These are phyloP conservation scores for Onygena corvina DNA, from an alignment of 2,329 filamentous ascomycete species.

Conservation along the genomic window DNA sequence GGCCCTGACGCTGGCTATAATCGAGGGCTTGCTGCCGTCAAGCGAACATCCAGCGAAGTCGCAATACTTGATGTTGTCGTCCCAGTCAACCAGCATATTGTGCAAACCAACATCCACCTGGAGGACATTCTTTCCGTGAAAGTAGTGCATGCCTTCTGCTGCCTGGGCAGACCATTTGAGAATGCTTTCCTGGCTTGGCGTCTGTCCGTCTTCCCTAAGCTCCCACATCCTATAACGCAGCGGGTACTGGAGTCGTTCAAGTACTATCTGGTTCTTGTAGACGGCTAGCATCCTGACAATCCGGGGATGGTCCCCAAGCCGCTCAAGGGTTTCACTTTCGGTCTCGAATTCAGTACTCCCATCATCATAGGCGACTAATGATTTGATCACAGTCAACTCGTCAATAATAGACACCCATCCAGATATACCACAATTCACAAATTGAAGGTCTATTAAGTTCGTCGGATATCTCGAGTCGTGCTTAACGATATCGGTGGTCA, in stretches of 20 bases:
- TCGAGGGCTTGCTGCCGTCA: slow-evolving; percentile 13
- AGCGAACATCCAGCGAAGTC: slow-evolving; percentile 19
- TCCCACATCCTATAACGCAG: slow-evolving; percentile 10
- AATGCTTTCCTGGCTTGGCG: neutral
- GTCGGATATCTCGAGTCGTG: neutral
- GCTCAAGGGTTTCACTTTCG: slow-evolving; percentile 8
- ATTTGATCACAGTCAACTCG: slow-evolving; percentile 9
- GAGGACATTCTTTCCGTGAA: slow-evolving; percentile 14
- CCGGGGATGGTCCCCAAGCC: slow-evolving; percentile 5
- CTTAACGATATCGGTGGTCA: neutral
- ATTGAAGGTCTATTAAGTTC: neutral
- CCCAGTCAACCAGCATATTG: slow-evolving; percentile 16
- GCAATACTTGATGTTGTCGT: slow-evolving; percentile 14
- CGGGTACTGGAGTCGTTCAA: slow-evolving; percentile 9
- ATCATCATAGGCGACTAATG: neutral
- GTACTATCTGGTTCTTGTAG: slow-evolving; percentile 7
- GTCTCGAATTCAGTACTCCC: neutral
- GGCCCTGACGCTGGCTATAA: neutral
- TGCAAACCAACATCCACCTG: slow-evolving; percentile 16
- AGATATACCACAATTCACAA: slow-evolving; percentile 7
- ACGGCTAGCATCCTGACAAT: slow-evolving; percentile 9
- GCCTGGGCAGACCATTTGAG: slow-evolving; percentile 15
- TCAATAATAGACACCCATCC: neutral
- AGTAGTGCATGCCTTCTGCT: slow-evolving; percentile 13
- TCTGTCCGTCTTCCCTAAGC: neutral